Evolutionary conservation across 176 grass and related monocot species (phyloP), one percentile per base, ranked within the genome.

Genomic region (Carex pumila): DNA sequence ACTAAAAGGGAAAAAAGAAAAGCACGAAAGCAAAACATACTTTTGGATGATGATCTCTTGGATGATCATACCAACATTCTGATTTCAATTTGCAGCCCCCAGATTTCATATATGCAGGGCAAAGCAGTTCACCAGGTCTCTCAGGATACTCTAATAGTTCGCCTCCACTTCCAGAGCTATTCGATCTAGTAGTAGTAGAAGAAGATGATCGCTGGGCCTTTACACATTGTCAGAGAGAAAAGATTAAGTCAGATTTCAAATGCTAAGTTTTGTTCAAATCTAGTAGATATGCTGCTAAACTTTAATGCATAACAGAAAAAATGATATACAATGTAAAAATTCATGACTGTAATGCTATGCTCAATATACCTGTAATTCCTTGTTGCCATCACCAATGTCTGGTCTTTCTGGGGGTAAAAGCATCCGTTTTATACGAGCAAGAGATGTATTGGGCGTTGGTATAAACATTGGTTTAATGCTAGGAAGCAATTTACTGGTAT

Each of bases 41-140:
- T 32, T 81, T 79, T 63, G 74, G 68, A 37, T 25, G n/a, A 45
- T 34, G 30, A 81, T 63, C 81, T 79, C 77, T 88, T 55, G 88
- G 78, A 71, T 92, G 91, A 90, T 92, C 79, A 81, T 90, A 92
- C 30, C 84, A 72, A 71, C 88, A 92, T 83, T 85, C 32, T 85
- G 13, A 61, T 78, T 85, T 30, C 21, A 90, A 84, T 69, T 84
- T 88, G 69, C 88, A 92, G 72, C 5, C 47, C 15, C 88, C 34
- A 60, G 14, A 80, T 90, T 88, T 92, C 79, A 88, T 88, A 84
- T 86, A 86, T 70, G 89, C 85, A 54, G 83, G 71, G 17, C 91
- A 92, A 52, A 90, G 63, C 63, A 70, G 85, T 84, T 69, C 58
- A 66, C 86, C 86, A 80, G 86, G 83, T 85, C 37, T 86, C 34